A percentile compares a stretch with the other conserved stretches of the same genome.
phyloP scores from a whole-genome alignment of 148 eudicot species.

The Rhododendron griersonianum region DNA sequence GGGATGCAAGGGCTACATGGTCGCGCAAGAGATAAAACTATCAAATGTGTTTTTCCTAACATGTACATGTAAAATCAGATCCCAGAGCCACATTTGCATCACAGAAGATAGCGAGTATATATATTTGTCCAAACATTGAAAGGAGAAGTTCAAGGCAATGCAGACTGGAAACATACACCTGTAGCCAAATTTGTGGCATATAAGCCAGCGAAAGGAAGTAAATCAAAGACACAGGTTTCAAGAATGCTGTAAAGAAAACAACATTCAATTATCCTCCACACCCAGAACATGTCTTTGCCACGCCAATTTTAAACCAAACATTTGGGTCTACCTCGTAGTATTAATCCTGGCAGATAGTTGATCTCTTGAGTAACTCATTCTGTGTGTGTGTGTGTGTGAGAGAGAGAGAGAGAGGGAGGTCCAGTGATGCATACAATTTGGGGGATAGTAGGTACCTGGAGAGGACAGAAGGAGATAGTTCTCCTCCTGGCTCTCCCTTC shows the following conservation, averaged over 20 bases:
- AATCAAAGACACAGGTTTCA: not conserved
- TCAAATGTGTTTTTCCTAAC: not conserved
- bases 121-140: not conserved
- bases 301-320: not conserved
- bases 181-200: not conserved
- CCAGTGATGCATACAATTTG: not conserved
- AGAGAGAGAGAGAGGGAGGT: not conserved
- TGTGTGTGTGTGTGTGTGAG: not conserved
- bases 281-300: not conserved
- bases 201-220: not conserved
- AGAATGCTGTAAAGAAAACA: not conserved
- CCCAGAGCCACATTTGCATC: not conserved
- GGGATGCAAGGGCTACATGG: not conserved
- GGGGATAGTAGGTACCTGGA: not conserved
- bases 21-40: not conserved
- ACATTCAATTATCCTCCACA: not conserved
- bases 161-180: not conserved
- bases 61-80: not conserved
- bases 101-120: not conserved
- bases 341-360: not conserved
- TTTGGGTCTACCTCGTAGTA: not conserved
- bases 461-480: not conserved
- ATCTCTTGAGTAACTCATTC: not conserved
- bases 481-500: not conserved
- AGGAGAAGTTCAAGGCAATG: not conserved